Percentiles rank a stretch among this genome's conserved stretches.
phyloP scores from a whole-genome alignment of 192 early-diverging fungal genomes.

The Gamsiella multidivaricata region DNA sequence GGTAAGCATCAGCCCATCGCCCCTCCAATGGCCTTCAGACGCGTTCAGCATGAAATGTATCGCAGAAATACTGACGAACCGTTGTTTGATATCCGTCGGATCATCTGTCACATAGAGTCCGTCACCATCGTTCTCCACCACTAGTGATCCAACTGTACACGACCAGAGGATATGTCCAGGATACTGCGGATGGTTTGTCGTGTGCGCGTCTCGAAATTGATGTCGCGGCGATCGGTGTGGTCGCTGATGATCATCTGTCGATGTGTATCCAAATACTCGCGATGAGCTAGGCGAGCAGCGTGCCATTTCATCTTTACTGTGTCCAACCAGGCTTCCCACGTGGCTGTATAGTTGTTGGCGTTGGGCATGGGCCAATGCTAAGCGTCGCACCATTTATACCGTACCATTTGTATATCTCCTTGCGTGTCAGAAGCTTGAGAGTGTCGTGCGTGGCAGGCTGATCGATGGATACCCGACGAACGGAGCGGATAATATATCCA shows the following conservation, averaged over 20 bases:
- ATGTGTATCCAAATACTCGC: not conserved
- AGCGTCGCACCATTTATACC: not conserved
- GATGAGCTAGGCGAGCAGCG: not conserved
- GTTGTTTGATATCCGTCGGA: not conserved
- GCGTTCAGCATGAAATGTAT: constrained; percentile 10
- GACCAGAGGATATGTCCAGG: not conserved
- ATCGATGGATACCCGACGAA: not conserved
- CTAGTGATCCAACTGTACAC: constrained; percentile 9
- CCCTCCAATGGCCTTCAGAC: not conserved
- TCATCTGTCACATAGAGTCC: constrained; percentile 11
- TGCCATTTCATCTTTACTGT: not conserved
- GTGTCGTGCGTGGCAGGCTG: no score
- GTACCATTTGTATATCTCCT: not conserved
- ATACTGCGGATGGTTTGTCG: constrained; percentile 2
- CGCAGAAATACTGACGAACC: constrained; percentile 14
- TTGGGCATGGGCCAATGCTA: not conserved
- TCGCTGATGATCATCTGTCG: constrained; percentile 2
- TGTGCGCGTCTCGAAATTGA: not conserved
- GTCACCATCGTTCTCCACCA: not conserved
- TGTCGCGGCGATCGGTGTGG: constrained; percentile 1
- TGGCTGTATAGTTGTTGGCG: not conserved
- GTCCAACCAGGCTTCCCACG: not conserved
- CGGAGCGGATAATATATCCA: not conserved
- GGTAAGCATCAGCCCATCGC: constrained; percentile 4
- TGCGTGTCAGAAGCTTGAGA: not conserved